Conservation (phyloP, 2,329 filamentous ascomycete genomes). For the Fonsecaea pugnacius region DNA sequence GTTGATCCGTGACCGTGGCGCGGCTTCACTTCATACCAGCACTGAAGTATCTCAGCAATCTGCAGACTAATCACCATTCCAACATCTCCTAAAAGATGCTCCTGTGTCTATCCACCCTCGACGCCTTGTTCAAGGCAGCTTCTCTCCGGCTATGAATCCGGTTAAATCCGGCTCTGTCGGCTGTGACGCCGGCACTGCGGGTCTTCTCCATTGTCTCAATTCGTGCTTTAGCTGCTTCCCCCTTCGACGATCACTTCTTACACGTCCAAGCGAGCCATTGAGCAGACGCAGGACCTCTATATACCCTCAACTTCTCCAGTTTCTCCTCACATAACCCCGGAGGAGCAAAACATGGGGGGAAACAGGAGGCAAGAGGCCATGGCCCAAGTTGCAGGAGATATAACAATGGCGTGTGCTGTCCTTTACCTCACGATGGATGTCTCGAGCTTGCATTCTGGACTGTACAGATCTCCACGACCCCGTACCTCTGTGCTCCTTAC, state of each 20-base stretch:
- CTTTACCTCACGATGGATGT: neutral
- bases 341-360: neutral
- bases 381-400: neutral
- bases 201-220: neutral
- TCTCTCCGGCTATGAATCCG: neutral
- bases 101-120: neutral
- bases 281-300: neutral
- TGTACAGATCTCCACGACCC: neutral
- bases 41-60: too few species aligned
- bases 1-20: neutral
- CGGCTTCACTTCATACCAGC: too few species aligned
- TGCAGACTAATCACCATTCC: neutral
- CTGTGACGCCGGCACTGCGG: neutral
- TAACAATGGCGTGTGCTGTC: neutral
- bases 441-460: neutral
- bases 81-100: neutral
- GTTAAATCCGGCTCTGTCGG: neutral
- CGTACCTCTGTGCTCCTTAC: neutral
- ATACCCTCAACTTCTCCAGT: neutral
- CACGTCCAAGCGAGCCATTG: neutral
- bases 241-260: neutral
- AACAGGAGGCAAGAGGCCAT: neutral
- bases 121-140: neutral
- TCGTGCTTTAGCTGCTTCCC: neutral
- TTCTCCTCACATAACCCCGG: slow-evolving; percentile 1